These are phyloP conservation scores for Candida dajiaensis DNA, from an alignment of 805 yeast genomes.

Conservation along the genomic window DNA sequence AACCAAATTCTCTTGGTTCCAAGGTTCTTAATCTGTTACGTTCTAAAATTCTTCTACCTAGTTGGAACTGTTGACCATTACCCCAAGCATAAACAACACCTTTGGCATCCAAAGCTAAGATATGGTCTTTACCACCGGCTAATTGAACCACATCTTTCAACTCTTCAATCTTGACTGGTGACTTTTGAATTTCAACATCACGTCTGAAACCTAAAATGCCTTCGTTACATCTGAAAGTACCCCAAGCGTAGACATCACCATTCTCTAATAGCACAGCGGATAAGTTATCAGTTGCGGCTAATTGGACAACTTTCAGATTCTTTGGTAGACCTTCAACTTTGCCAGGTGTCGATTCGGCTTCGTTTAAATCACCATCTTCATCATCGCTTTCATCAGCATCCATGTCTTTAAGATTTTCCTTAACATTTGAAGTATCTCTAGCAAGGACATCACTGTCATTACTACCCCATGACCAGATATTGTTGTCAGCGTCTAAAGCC, in stretches of 20 bases:
- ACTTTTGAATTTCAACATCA: slow-evolving; percentile 53
- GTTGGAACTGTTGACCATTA: slow-evolving; percentile 86
- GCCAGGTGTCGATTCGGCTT: slow-evolving; percentile 84
- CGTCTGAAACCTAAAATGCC: slow-evolving; percentile 82
- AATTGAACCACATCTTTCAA: slow-evolving; percentile 70
- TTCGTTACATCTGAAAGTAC: slow-evolving; percentile 90
- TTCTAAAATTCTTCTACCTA: slow-evolving; percentile 81
- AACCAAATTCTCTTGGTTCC: slow-evolving; percentile 79
- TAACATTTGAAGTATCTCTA: slow-evolving; percentile 66
- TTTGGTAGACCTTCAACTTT: slow-evolving; percentile 62
- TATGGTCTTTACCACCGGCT: slow-evolving; percentile 91
- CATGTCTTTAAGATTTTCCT: slow-evolving; percentile 62
- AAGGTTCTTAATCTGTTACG: slow-evolving; percentile 68
- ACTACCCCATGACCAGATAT: slow-evolving; percentile 98
- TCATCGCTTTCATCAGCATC: slow-evolving; percentile 53
- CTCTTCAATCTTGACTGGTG: slow-evolving; percentile 58
- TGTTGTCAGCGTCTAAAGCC: slow-evolving; percentile 70
- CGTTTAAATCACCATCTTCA: slow-evolving; percentile 79
- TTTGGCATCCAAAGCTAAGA: slow-evolving; percentile 72
- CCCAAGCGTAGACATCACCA: slow-evolving; percentile 97
- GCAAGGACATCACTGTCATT: slow-evolving; percentile 92
- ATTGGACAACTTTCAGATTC: slow-evolving; percentile 57
- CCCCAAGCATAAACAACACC: slow-evolving; percentile 98
- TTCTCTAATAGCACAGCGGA: slow-evolving; percentile 73
- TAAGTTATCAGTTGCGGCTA: slow-evolving; percentile 89